These are phyloP conservation scores for Amanita molliuscula DNA, from an alignment of 768 basidiomycete species.

Conservation along the genomic window DNA sequence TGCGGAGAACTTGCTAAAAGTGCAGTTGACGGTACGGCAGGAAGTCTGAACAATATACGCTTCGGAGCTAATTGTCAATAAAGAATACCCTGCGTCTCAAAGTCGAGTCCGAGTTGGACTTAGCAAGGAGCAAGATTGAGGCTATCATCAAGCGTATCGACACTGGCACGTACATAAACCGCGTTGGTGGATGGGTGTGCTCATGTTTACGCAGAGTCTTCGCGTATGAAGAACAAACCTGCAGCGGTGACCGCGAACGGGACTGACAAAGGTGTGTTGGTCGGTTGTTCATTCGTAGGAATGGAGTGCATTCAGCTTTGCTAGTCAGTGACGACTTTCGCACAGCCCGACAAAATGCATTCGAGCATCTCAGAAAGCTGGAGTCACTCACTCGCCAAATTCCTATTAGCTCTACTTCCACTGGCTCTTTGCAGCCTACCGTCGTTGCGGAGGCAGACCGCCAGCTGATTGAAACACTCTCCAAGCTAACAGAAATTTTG, in stretches of 20 bases:
- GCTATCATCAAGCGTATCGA: constrained; percentile 52
- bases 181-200: not conserved
- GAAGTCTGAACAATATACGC: constrained; percentile 4
- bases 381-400: constrained; percentile 20
- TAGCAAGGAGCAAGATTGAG: constrained; percentile 65
- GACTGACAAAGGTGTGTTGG: constrained; percentile 30
- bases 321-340: constrained; percentile 57
- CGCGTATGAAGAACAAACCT: constrained; percentile 14
- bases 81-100: constrained; percentile 58
- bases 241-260: constrained; percentile 5
- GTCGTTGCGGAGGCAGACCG: constrained; percentile 36
- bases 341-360: constrained; percentile 58
- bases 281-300: not conserved
- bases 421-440: constrained; percentile 14
- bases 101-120: constrained; percentile 70
- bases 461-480: constrained; percentile 54
- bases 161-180: constrained; percentile 27
- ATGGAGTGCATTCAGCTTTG: not conserved
- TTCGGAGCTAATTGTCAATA: constrained; percentile 4
- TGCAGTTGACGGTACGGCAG: constrained; percentile 40
- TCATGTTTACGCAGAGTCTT: constrained; percentile 19
- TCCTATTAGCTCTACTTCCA: constrained; percentile 5
- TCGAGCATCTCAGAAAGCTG: constrained; percentile 46
- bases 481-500: constrained; percentile 51
- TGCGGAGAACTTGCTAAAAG: constrained; percentile 80